Evolutionary conservation across 768 basidiomycete genomes (phyloP).

Genomic region (Boletus rubescentipes): DNA sequence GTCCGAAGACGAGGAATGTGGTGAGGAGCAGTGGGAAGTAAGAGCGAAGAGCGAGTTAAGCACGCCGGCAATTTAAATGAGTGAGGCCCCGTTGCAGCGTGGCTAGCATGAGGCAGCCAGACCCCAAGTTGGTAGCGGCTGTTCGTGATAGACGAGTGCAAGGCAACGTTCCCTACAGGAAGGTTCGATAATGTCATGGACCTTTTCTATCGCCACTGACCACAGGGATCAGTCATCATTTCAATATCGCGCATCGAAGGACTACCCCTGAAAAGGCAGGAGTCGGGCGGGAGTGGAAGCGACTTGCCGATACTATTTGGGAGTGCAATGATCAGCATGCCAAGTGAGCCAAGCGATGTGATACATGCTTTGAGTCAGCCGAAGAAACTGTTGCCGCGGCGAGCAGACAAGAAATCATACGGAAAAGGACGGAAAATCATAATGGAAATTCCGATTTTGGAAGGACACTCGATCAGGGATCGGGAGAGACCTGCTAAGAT

Average conservation of each 20-base stretch:
- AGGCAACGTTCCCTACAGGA: constrained; percentile 29
- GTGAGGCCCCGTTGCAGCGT: constrained; percentile 33
- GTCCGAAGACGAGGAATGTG: constrained; percentile 25
- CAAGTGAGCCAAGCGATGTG: constrained; percentile 4
- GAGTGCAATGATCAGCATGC: constrained; percentile 8
- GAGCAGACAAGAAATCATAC: neutral
- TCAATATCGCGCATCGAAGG: constrained; percentile 24
- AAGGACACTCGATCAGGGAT: constrained; percentile 23
- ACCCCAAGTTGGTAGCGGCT: constrained; percentile 30
- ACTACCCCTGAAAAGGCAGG: constrained; percentile 29
- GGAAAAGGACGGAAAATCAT: neutral
- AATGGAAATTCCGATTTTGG: constrained; percentile 15
- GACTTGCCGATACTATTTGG: neutral
- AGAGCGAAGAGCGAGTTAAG: constrained; percentile 24
- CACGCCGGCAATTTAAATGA: constrained; percentile 33
- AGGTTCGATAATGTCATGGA: constrained; percentile 28
- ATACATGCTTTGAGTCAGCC: neutral
- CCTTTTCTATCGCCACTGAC: constrained; percentile 32
- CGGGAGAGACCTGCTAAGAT: constrained; percentile 7
- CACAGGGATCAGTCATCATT: constrained; percentile 33
- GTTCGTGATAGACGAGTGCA: constrained; percentile 34
- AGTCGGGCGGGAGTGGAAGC: constrained; percentile 14
- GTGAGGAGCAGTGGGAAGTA: constrained; percentile 24
- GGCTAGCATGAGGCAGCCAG: constrained; percentile 37
- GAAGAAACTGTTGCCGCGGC: neutral